Conservation (phyloP, 176 grass and related monocot genomes). For the Dendrocalamus sinicus region DNA sequence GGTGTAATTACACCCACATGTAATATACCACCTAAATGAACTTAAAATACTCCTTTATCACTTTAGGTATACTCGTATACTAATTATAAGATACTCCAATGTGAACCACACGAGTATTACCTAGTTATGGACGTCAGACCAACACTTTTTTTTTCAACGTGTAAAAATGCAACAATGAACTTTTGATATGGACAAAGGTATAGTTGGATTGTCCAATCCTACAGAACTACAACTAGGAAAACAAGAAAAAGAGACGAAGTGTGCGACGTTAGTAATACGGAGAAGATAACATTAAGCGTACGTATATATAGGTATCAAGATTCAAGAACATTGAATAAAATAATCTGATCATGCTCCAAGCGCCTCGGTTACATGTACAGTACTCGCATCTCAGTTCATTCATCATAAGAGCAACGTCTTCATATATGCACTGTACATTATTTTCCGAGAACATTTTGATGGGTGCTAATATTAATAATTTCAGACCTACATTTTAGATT, state of each 20-base stretch:
- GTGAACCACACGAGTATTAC: too few relatives aligned
- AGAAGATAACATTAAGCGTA: background rate
- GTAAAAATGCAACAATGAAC: background rate
- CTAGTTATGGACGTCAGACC: background rate
- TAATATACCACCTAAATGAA: too few relatives aligned
- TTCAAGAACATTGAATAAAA: background rate
- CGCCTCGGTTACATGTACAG: too few relatives aligned
- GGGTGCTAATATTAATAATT: background rate
- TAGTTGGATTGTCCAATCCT: conserved; percentile 25
- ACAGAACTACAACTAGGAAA: background rate
- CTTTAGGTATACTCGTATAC: too few relatives aligned
- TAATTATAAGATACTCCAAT: too few relatives aligned
- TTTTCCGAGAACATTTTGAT: background rate
- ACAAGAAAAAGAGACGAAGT: background rate
- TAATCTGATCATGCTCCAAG: background rate
- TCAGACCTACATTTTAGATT: background rate
- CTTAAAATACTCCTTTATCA: too few relatives aligned
- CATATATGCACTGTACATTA: background rate
- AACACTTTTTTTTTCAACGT: background rate
- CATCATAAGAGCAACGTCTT: background rate
- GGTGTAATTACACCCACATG: too few relatives aligned
- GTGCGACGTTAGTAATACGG: background rate
- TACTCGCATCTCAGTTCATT: background rate
- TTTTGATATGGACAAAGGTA: conserved; percentile 13
- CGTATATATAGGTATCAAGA: background rate